phyloP scores from a whole-genome alignment of 2,329 filamentous ascomycete species.

The Venturiaceae sp. region DNA sequence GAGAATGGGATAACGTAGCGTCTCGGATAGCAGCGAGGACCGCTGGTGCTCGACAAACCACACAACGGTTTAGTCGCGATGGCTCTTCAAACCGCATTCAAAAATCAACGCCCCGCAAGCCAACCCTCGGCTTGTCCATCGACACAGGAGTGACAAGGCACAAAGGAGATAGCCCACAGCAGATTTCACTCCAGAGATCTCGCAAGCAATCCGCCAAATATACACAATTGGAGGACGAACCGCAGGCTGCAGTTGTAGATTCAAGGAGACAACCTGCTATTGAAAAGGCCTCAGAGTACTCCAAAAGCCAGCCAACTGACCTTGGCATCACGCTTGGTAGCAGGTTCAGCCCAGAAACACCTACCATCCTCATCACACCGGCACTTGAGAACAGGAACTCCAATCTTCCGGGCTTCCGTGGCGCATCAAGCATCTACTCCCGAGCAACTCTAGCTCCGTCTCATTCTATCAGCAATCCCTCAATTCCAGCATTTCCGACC shows the following conservation, averaged over 20 bases:
- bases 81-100: conserved; percentile 63
- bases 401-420: conserved; percentile 49
- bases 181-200: not conserved
- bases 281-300: conserved; percentile 30
- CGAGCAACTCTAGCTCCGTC: conserved; percentile 34
- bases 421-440: conserved; percentile 53
- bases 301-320: conserved; percentile 51
- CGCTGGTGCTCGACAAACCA: not conserved
- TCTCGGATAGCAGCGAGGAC: conserved; percentile 2
- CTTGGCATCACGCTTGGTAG: not conserved
- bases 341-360: conserved; percentile 25
- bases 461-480: conserved; percentile 19
- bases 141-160: conserved; percentile 5
- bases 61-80: not conserved
- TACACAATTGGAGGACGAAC: conserved; percentile 3
- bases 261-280: not conserved
- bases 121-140: conserved; percentile 3
- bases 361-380: conserved; percentile 44
- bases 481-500: conserved; percentile 50
- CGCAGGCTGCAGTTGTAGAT: not conserved
- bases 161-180: not conserved
- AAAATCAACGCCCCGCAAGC: conserved; percentile 54
- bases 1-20: conserved; percentile 4
- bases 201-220: conserved; percentile 1
- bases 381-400: conserved; percentile 43